Percentiles rank a stretch among this genome's conserved stretches.
Conservation (phyloP, 805 yeast species). For the Candida rishiriensis region DNA sequence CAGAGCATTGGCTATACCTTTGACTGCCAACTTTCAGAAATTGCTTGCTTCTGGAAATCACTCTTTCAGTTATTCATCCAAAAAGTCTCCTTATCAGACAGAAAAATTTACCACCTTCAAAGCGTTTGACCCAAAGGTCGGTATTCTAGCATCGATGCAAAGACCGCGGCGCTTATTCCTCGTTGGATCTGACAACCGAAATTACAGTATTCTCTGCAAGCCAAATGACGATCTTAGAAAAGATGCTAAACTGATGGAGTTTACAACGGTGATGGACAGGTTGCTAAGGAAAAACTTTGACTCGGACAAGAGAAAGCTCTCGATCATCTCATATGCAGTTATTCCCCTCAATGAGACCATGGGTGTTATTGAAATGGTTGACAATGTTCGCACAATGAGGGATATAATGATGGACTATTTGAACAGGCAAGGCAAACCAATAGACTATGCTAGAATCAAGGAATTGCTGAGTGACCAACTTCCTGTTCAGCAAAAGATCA, state of each 20-base stretch:
- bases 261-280: conserved; percentile 81
- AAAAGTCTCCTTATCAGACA: conserved; percentile 9
- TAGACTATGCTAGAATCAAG: conserved; percentile 26
- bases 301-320: conserved; percentile 65
- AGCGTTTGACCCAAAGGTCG: conserved; percentile 62
- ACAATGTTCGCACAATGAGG: conserved; percentile 67
- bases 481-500: conserved; percentile 29
- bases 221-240: conserved; percentile 88
- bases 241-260: conserved; percentile 91
- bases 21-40: conserved; percentile 62
- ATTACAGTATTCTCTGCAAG: conserved; percentile 75
- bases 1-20: conserved; percentile 63
- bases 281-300: conserved; percentile 62
- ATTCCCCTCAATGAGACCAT: conserved; percentile 79
- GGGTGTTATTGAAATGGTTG: conserved; percentile 91
- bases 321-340: conserved; percentile 80
- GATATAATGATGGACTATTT: conserved; percentile 41
- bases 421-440: conserved; percentile 21
- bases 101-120: conserved; percentile 45
- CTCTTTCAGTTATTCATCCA: conserved; percentile 32
- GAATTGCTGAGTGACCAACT: conserved; percentile 20
- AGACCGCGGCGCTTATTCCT: conserved; percentile 76
- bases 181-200: conserved; percentile 72
- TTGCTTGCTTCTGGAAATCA: conserved; percentile 50
- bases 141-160: conserved; percentile 76